Evolutionary conservation across 2,329 filamentous ascomycete species (phyloP).

Genomic region (Fusarium fracticaudum): DNA sequence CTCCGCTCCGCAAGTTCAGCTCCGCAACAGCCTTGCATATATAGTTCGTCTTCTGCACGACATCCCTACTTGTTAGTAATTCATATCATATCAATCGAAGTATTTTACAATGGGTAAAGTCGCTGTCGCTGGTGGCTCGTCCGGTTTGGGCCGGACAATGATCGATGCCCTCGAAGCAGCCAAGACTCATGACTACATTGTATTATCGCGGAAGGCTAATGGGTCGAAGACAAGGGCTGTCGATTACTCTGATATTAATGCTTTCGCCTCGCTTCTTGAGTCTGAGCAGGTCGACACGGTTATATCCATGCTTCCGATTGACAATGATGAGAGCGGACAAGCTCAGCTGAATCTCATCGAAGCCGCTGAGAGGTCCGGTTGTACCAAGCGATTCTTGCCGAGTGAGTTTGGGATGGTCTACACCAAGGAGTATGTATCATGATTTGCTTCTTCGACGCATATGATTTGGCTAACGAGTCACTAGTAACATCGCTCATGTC

Average conservation of each 20-base stretch:
- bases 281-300: neutral
- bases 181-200: neutral
- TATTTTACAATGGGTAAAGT: neutral
- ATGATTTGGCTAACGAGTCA: neutral
- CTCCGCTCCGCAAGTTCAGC: neutral
- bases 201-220: neutral
- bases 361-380: neutral
- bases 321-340: neutral
- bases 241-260: neutral
- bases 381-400: neutral
- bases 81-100: neutral
- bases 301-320: neutral
- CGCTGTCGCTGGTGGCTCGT: neutral
- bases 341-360: neutral
- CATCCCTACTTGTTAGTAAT: neutral
- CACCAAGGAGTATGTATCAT: neutral
- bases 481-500: neutral
- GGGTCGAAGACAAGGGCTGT: fast-evolving
- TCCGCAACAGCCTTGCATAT: neutral
- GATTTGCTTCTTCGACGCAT: fast-evolving
- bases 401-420: slow-evolving; percentile 1
- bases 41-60: neutral
- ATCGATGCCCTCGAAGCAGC: neutral
- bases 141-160: neutral
- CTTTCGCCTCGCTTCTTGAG: neutral